Conservation (phyloP, 768 basidiomycete species). For the Amanita pseudoporphyria region DNA sequence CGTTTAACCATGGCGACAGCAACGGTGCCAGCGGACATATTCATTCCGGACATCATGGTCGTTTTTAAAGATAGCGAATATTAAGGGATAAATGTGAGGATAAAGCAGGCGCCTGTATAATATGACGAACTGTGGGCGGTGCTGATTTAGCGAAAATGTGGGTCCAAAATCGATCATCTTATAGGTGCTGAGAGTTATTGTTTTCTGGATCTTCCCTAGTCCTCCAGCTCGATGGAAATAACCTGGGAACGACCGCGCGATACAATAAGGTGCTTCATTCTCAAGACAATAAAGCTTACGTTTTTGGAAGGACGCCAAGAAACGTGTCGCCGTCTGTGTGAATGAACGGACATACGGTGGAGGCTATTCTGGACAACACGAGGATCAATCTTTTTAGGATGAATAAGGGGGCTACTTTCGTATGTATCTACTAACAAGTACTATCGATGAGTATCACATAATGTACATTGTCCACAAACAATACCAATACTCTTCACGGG, state of each 20-base stretch:
- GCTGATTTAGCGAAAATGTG: not conserved
- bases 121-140: conserved; percentile 7
- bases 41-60: not conserved
- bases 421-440: no score
- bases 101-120: not conserved
- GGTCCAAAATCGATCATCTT: not conserved
- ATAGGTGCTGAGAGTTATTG: not conserved
- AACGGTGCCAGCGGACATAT: conserved; percentile 45
- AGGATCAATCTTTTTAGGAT: not conserved
- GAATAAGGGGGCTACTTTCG: not conserved
- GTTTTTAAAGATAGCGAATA: not conserved
- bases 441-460: not conserved
- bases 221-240: not conserved
- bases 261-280: not conserved
- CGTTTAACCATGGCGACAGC: conserved; percentile 63
- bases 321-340: not conserved
- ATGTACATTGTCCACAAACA: not conserved
- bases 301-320: not conserved
- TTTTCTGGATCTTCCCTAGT: not conserved
- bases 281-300: not conserved
- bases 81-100: no score
- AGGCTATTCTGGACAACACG: not conserved
- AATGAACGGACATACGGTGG: not conserved
- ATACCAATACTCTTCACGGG: not conserved
- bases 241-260: not conserved